Evolutionary conservation across 768 basidiomycete species (phyloP).

Genomic region (Suillus bovinus): DNA sequence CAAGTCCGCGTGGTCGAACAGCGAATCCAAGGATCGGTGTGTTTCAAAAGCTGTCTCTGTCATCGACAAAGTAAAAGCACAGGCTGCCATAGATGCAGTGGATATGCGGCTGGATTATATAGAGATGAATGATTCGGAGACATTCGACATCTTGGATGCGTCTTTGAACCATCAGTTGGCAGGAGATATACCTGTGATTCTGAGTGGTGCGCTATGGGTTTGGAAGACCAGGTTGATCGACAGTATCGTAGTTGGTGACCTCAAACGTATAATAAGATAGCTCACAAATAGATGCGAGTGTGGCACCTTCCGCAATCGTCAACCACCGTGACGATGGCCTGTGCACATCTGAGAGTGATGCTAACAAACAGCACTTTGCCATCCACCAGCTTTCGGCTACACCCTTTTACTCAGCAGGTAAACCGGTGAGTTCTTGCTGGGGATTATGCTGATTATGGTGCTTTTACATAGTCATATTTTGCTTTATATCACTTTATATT

Average conservation of each 20-base stretch:
- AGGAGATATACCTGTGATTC: slow-evolving; percentile 47
- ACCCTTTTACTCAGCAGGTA: slow-evolving; percentile 53
- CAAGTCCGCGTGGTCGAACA: slow-evolving; percentile 52
- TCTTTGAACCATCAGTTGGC: slow-evolving; percentile 28
- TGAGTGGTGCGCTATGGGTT: slow-evolving; percentile 88
- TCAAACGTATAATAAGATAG: slow-evolving; percentile 15
- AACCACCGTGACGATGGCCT: slow-evolving; percentile 15
- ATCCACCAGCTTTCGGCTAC: slow-evolving; percentile 35
- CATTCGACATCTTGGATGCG: slow-evolving; percentile 62
- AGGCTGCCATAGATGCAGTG: slow-evolving; percentile 41
- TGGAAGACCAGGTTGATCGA: slow-evolving; percentile 91
- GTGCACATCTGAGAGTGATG: slow-evolving; percentile 15
- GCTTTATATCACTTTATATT: too few species aligned
- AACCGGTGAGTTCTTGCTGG: too few species aligned
- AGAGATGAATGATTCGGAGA: slow-evolving; percentile 80
- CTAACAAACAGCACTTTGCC: slow-evolving; percentile 24
- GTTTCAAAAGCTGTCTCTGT: slow-evolving; percentile 44
- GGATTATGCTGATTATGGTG: too few species aligned
- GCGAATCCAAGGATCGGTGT: slow-evolving; percentile 50
- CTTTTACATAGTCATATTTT: too few species aligned
- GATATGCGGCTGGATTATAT: slow-evolving; percentile 79
- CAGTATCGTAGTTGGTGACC: slow-evolving; percentile 76
- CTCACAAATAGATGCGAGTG: background rate
- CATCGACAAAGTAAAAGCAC: slow-evolving; percentile 34
- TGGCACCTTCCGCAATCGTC: background rate